A percentile compares a stretch with the other conserved stretches of the same genome.
phyloP scores from a whole-genome alignment of 768 basidiomycete genomes.

The Boletus vinaceobasis region DNA sequence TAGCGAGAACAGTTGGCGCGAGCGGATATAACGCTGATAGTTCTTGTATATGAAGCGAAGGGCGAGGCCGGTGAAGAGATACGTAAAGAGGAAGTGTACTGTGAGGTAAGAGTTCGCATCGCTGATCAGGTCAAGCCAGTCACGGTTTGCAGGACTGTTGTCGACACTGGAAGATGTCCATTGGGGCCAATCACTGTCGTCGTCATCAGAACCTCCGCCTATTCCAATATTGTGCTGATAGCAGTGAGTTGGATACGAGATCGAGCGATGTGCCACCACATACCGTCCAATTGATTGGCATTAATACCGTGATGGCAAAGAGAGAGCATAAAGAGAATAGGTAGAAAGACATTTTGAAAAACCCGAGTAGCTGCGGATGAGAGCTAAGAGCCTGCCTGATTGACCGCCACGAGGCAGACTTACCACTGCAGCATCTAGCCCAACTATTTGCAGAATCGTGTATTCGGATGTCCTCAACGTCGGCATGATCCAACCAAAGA shows the following conservation, averaged over 20 bases:
- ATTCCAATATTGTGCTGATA: conserved; percentile 68
- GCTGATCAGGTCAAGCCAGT: conserved; percentile 87
- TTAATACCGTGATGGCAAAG: conserved; percentile 79
- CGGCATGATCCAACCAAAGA: conserved; percentile 96
- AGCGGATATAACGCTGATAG: conserved; percentile 83
- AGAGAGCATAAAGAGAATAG: conserved; percentile 85
- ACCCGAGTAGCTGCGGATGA: conserved; percentile 74
- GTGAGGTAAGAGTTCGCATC: conserved; percentile 89
- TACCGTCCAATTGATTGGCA: conserved; percentile 94
- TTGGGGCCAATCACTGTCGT: conserved; percentile 47
- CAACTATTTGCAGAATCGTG: conserved; percentile 92
- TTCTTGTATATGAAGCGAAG: conserved; percentile 87
- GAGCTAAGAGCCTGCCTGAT: background rate
- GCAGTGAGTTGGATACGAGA: background rate
- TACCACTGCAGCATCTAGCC: conserved; percentile 94
- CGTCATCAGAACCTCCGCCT: conserved; percentile 46
- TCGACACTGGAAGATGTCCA: conserved; percentile 23
- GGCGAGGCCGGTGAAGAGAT: conserved; percentile 84
- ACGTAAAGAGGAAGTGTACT: conserved; percentile 89
- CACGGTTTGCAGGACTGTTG: conserved; percentile 35
- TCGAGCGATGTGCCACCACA: conserved; percentile 21
- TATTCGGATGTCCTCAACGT: conserved; percentile 90
- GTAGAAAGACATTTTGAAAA: conserved; percentile 93
- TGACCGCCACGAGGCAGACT: conserved; percentile 29
- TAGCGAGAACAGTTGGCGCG: conserved; percentile 89